Evolutionary conservation across 1,284 basidiomycete genomes (phyloP), one percentile per base, ranked within the genome.

Genomic region (Xerocomus amazonicus): DNA sequence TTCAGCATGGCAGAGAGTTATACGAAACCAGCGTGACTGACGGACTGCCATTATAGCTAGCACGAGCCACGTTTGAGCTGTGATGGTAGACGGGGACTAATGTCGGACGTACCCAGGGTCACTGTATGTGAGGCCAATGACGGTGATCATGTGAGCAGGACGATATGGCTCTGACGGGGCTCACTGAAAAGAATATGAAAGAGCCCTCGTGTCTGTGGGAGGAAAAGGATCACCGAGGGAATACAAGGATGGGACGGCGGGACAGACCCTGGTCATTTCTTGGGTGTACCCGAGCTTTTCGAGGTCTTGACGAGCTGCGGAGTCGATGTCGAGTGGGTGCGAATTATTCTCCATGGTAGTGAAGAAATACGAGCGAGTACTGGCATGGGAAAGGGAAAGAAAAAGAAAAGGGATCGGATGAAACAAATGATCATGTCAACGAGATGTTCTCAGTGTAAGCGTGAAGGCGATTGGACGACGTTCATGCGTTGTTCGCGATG

Each of bases 41-140:
- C 78, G 78, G 52, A 79, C 78, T 32, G 77, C 77, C 69, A 78
- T 75, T 32, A 79, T 79, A 13, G 77, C 78, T 79, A 23, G 31
- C 7, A 29, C 39, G 31, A 31, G 27, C 26, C 31, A 29, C 31
- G 26, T 9, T 42, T 51, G 42, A 53, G 43, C 4, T 23, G n/a
- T 23, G 23, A 16, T 5, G 3, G 26, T 13, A 14, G 14, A 40
- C 29, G 5, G 4, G 36, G 4, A 16, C 9, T 26, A 17, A 33
- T 13, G 17, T 9, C 34, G 12, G 23, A 59, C 67, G 16, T 50
- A 78, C 77, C 73, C 35, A 79, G 62, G 4, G 74, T 69, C 77
- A 78, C 77, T 78, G 51, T 29, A 53, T 12, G 9, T 19, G 41
- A 27, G 9, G 4, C 19, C 6, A 19, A 47, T 8, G 26, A 50